A percentile compares a stretch with the other conserved stretches of the same genome.
Evolutionary conservation across 2,329 filamentous ascomycete genomes (phyloP).

Genomic region (Penicillium janthinellum): DNA sequence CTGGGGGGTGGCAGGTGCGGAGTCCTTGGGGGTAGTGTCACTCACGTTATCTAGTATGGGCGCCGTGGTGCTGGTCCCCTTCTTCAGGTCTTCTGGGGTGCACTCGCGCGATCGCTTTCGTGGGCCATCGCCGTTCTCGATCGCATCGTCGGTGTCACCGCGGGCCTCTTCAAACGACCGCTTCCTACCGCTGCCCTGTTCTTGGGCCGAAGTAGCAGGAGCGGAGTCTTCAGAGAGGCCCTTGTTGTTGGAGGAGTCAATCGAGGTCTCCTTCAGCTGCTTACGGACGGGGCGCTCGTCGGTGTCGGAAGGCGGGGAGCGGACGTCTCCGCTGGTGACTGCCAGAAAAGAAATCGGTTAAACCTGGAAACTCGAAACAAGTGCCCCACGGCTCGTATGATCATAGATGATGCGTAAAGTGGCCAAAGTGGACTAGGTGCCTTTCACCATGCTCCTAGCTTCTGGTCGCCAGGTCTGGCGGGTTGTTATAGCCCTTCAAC

Average conservation of each 20-base stretch:
- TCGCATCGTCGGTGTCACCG: slow-evolving; percentile 30
- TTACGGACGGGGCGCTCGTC: slow-evolving; percentile 60
- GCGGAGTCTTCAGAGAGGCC: neutral
- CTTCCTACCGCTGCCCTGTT: slow-evolving; percentile 34
- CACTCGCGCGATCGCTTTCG: slow-evolving; percentile 49
- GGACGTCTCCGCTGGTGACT: slow-evolving; percentile 29
- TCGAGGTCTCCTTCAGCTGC: slow-evolving; percentile 64
- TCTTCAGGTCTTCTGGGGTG: slow-evolving; percentile 25
- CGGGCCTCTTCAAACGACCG: slow-evolving; percentile 39
- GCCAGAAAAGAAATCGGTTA: slow-evolving; percentile 11
- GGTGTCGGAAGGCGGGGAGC: slow-evolving; percentile 40
- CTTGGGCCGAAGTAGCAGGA: slow-evolving; percentile 19
- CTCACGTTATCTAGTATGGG: slow-evolving; percentile 2
- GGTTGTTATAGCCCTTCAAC: slow-evolving; percentile 5
- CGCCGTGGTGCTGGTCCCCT: slow-evolving; percentile 2
- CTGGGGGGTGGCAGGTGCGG: slow-evolving; percentile 3
- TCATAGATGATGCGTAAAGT: neutral
- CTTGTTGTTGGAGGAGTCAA: slow-evolving; percentile 44
- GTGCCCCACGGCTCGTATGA: neutral
- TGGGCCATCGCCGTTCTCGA: slow-evolving; percentile 34
- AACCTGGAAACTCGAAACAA: slow-evolving; percentile 6
- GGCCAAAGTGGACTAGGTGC: neutral
- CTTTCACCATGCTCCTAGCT: neutral
- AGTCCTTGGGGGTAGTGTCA: neutral
- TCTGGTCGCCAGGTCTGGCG: slow-evolving; percentile 7